Evolutionary conservation across 371 early-diverging fungal genomes (phyloP), one percentile per base, ranked within the genome.

Genomic region (Zychaea mexicana): DNA sequence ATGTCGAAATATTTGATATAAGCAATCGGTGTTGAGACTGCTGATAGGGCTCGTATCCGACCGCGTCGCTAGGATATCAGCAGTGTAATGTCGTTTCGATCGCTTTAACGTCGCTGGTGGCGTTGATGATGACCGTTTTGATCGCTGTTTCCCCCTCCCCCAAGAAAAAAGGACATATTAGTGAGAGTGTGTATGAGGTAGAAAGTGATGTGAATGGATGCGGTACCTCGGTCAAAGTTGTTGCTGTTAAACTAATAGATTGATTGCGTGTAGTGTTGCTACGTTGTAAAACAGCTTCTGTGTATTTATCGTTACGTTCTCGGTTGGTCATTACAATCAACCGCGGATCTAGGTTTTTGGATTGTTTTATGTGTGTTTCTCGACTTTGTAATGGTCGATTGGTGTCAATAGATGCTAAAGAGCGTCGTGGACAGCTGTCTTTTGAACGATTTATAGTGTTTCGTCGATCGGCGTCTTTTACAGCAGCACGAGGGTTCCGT

Each of bases 1-100:
- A 19, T 39, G 53, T 17, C n/a, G 17, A 52, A 67, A 67, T 45
- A 67, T 62, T n/a, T 39, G 36, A 26, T 52, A 54, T 3, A 66
- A 22, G 15, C 55, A 60, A 10, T 66, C 66, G 17, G 30, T 32
- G 8, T 21, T 30, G 21, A 65, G 52, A 7, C 21, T 49, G 22
- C 36, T 42, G 22, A 66, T 5, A 42, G 42, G 42, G 4, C 4
- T 3, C n/a, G 7, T 15, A 17, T 6, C 15, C 13, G 4, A 15
- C 7, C 13, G 4, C 13, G 42, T 15, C 13, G 42, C 13, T 3
- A 7, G n/a, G 4, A 17, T 15, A 4, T 12, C 7, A 12, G 6
- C 7, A 42, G 4, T 4, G 15, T 42, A 15, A 17, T 42, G 13
- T 42, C n/a, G 4, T 42, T 42, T 7, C n/a, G 17, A n/a, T 12